Evolutionary conservation across 2,329 filamentous ascomycete species (phyloP).

Genomic region (Colletotrichum theobromicola): DNA sequence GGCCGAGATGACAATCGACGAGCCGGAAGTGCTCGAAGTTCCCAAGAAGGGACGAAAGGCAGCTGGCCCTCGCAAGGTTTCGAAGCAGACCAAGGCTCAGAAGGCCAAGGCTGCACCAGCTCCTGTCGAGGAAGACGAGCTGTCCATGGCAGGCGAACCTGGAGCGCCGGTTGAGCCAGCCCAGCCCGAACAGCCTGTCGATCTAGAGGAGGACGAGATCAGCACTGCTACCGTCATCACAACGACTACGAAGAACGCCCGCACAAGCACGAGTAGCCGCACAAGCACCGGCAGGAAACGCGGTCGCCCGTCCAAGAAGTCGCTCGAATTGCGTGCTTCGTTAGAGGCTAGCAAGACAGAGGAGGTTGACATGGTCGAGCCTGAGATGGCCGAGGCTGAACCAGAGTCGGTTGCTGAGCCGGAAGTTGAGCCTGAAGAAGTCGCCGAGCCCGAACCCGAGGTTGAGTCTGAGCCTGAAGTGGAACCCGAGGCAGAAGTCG

Average conservation of each 20-base stretch:
- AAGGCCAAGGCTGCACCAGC: constrained; percentile 42
- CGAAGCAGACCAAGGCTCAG: constrained; percentile 55
- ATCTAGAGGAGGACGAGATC: constrained; percentile 38
- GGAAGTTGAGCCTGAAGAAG: constrained; percentile 26
- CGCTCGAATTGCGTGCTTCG: constrained; percentile 30
- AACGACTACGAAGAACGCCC: constrained; percentile 33
- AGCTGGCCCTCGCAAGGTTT: constrained; percentile 51
- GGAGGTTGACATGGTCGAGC: background rate
- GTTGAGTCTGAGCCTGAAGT: constrained; percentile 13
- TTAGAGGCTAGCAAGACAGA: constrained; percentile 1
- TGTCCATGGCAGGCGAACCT: constrained; percentile 20
- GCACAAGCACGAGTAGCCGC: constrained; percentile 1
- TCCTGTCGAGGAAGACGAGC: constrained; percentile 23
- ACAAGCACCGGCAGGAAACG: constrained; percentile 31
- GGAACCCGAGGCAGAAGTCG: constrained; percentile 25
- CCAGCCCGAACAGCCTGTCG: constrained; percentile 9
- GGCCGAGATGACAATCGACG: constrained; percentile 46
- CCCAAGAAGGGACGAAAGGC: constrained; percentile 62
- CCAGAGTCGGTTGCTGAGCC: background rate
- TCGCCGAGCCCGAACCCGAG: background rate
- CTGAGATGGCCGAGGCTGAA: background rate
- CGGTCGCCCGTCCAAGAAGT: constrained; percentile 35
- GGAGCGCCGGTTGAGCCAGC: background rate
- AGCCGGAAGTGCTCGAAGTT: constrained; percentile 43
- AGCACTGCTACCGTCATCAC: constrained; percentile 50